Conservation (phyloP, 2,329 filamentous ascomycete species). For the Immersiporthe knoxdaviesiana region DNA sequence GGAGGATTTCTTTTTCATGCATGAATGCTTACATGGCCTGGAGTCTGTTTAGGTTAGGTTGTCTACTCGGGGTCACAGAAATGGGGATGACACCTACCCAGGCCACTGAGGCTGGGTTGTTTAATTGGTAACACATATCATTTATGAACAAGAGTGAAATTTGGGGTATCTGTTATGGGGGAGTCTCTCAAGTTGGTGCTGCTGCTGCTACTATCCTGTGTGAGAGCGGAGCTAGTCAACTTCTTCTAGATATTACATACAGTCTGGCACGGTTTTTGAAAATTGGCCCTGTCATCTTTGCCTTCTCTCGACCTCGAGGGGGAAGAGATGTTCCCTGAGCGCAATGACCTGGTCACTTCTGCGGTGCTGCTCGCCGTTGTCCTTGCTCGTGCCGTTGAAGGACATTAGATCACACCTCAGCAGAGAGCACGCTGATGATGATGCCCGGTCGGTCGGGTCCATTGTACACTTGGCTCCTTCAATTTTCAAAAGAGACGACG, state of each 20-base stretch:
- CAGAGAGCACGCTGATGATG: constrained; percentile 5
- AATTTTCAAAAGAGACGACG: neutral
- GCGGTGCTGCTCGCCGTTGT: constrained; percentile 10
- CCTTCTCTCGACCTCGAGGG: neutral
- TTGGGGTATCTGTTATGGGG: too few species aligned
- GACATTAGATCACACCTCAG: neutral
- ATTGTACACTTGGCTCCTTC: neutral
- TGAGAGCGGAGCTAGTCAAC: neutral
- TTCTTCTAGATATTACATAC: neutral
- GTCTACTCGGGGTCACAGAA: too few species aligned
- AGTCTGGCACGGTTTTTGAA: neutral
- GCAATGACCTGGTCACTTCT: neutral
- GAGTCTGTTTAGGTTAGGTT: too few species aligned
- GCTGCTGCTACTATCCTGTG: neutral
- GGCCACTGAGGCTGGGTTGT: too few species aligned
- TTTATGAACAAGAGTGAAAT: too few species aligned
- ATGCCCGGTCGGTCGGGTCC: neutral
- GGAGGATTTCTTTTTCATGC: neutral
- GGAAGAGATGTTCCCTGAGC: too few species aligned
- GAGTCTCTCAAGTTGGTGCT: neutral
- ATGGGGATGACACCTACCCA: too few species aligned
- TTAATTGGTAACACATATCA: too few species aligned
- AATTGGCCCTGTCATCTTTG: neutral
- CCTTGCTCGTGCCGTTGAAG: constrained; percentile 11
- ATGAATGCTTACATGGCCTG: neutral